These are phyloP conservation scores for Calonectria fujianensis DNA, from an alignment of 2,329 filamentous ascomycete genomes.

Conservation along the genomic window DNA sequence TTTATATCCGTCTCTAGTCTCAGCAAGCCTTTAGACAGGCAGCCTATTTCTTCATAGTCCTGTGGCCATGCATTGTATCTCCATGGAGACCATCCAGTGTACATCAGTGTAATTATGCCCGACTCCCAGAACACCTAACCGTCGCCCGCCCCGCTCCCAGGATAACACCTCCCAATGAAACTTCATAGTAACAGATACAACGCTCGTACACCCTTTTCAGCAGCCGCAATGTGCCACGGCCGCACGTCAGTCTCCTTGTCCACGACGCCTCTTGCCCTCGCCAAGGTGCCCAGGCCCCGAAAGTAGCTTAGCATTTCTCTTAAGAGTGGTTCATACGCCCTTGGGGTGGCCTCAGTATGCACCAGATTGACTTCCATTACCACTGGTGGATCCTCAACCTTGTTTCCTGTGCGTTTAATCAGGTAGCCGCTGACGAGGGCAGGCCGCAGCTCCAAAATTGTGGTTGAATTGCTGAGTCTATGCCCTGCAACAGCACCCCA, in stretches of 20 bases:
- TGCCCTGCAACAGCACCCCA: constrained; percentile 85
- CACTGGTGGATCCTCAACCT: constrained; percentile 74
- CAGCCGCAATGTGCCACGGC: constrained; percentile 86
- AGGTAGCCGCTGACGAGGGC: constrained; percentile 79
- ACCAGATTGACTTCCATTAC: constrained; percentile 80
- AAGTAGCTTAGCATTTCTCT: constrained; percentile 83
- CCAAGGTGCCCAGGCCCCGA: constrained; percentile 80
- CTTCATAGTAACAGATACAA: constrained; percentile 78
- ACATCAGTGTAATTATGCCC: constrained; percentile 28
- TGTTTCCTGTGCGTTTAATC: constrained; percentile 76
- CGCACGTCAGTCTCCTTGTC: constrained; percentile 76
- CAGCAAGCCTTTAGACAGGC: not conserved
- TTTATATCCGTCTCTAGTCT: not conserved
- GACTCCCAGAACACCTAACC: constrained; percentile 47
- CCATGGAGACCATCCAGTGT: constrained; percentile 30
- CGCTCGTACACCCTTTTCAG: constrained; percentile 80
- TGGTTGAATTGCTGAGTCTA: constrained; percentile 76
- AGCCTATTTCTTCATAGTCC: constrained; percentile 9
- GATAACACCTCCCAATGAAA: constrained; percentile 46
- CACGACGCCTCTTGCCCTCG: constrained; percentile 78
- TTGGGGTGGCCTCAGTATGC: constrained; percentile 70
- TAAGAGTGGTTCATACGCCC: constrained; percentile 78
- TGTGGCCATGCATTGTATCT: constrained; percentile 32
- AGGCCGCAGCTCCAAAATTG: constrained; percentile 72
- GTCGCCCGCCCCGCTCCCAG: constrained; percentile 27